Percentiles rank a stretch among this genome's conserved stretches.
Evolutionary conservation across 2,329 filamentous ascomycete genomes (phyloP).

Genomic region (Metarhizium guizhouense): DNA sequence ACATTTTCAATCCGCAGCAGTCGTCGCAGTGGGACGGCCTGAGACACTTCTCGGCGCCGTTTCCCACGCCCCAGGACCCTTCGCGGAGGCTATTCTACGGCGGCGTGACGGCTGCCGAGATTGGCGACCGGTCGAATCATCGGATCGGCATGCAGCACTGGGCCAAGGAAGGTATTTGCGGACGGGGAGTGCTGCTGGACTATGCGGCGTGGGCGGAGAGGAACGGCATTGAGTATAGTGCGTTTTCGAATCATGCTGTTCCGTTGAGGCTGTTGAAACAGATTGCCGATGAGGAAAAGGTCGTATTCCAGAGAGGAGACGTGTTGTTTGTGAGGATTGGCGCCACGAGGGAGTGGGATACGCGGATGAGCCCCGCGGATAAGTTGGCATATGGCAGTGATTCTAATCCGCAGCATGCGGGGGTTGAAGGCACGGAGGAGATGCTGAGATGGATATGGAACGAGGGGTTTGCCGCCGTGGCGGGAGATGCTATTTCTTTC

Average conservation of each 20-base stretch:
- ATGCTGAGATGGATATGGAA: slow-evolving; percentile 37
- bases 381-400: slow-evolving; percentile 36
- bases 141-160: slow-evolving; percentile 40
- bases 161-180: slow-evolving; percentile 37
- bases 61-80: slow-evolving; percentile 21
- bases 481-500: slow-evolving; percentile 32
- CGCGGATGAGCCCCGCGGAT: slow-evolving; percentile 23
- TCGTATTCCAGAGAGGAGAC: slow-evolving; percentile 39
- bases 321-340: slow-evolving; percentile 34
- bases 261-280: slow-evolving; percentile 17
- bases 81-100: slow-evolving; percentile 37
- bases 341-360: slow-evolving; percentile 20
- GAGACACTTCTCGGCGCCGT: slow-evolving; percentile 37
- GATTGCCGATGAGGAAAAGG: slow-evolving; percentile 29
- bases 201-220: slow-evolving; percentile 34
- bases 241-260: slow-evolving; percentile 31
- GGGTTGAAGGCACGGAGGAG: slow-evolving; percentile 18
- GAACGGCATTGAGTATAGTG: slow-evolving; percentile 26
- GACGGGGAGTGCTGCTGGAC: slow-evolving; percentile 42
- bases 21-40: slow-evolving; percentile 44
- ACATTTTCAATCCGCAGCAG: slow-evolving; percentile 41
- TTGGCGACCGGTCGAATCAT: slow-evolving; percentile 30
- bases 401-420: slow-evolving; percentile 22
- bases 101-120: slow-evolving; percentile 35
- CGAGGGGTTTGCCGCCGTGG: slow-evolving; percentile 35